phyloP scores from a whole-genome alignment of 345 rosid genomes.

The Salix exigua region DNA sequence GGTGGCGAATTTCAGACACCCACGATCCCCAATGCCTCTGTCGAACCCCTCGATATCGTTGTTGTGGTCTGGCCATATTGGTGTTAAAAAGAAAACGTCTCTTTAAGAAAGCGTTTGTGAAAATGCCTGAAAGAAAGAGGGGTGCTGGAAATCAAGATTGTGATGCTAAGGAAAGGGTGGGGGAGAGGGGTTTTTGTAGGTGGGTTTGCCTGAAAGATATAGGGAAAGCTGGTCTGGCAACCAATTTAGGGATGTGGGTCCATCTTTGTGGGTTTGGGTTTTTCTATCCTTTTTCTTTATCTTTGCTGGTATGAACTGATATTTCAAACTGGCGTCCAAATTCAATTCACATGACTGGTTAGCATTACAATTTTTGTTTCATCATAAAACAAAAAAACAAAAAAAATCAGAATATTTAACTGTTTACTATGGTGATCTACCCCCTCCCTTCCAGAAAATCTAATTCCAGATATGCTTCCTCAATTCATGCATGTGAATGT shows the following conservation, averaged over 20 bases:
- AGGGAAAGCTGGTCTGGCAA: slow-evolving; percentile 46
- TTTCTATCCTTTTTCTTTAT: slow-evolving; percentile 1
- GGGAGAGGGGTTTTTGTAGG: slow-evolving; percentile 56
- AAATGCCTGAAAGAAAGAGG: slow-evolving; percentile 36
- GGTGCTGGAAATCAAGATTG: not conserved
- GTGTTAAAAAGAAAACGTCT: slow-evolving; percentile 17
- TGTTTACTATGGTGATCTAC: slow-evolving; percentile 22
- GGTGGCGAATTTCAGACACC: slow-evolving; percentile 99
- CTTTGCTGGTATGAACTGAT: slow-evolving; percentile 36
- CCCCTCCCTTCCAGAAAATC: slow-evolving; percentile 38
- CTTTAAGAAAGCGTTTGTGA: slow-evolving; percentile 33
- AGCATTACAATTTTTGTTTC: slow-evolving; percentile 10
- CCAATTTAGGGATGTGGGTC: slow-evolving; percentile 54
- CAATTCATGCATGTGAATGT: slow-evolving; percentile 35
- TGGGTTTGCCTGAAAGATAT: slow-evolving; percentile 27
- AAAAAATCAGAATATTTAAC: not conserved
- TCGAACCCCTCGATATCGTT: slow-evolving; percentile 90
- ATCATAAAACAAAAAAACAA: not conserved
- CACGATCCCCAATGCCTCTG: slow-evolving; percentile 99
- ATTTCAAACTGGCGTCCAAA: slow-evolving; percentile 26
- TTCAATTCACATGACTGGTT: slow-evolving; percentile 41
- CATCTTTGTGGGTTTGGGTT: slow-evolving; percentile 28
- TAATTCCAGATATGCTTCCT: slow-evolving; percentile 37
- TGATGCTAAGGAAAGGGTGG: slow-evolving; percentile 22
- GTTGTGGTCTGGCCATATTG: slow-evolving; percentile 88